A percentile compares a stretch with the other conserved stretches of the same genome.
Evolutionary conservation across 768 basidiomycete species (phyloP).

Genomic region (Suillus subluteus): DNA sequence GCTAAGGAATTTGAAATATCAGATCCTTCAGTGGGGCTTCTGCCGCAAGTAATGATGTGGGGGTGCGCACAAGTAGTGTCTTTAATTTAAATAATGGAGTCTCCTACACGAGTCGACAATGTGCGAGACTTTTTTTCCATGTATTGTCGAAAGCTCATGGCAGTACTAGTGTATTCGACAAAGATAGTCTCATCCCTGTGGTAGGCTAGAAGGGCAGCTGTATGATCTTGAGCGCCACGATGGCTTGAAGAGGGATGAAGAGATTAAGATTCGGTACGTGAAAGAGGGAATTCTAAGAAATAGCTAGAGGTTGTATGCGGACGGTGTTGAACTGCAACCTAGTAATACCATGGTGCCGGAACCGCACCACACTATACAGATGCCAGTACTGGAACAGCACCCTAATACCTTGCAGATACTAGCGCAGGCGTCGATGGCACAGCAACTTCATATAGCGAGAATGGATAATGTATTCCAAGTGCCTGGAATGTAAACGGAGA

Average conservation of each 20-base stretch:
- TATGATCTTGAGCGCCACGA: neutral
- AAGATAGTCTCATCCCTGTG: conserved; percentile 4
- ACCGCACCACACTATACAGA: neutral
- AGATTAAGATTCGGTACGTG: neutral
- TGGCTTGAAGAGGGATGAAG: conserved; percentile 10
- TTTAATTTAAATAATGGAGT: conserved; percentile 13
- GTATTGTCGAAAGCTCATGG: neutral
- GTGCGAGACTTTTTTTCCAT: neutral
- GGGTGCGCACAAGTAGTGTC: neutral
- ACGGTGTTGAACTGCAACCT: neutral
- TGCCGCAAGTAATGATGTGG: neutral
- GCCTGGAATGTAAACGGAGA: neutral
- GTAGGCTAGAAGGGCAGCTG: neutral
- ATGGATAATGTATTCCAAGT: neutral
- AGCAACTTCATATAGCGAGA: neutral
- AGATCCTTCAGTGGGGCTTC: neutral
- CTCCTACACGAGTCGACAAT: conserved; percentile 15
- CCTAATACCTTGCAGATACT: neutral
- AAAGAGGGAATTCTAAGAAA: neutral
- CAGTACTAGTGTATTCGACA: neutral
- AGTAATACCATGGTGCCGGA: neutral
- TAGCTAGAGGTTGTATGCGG: neutral
- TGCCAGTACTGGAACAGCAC: neutral
- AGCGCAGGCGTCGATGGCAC: neutral
- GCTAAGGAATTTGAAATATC: neutral